Evolutionary conservation across 768 basidiomycete species (phyloP), one percentile per base, ranked within the genome.

Genomic region (Suillus cothurnatus): DNA sequence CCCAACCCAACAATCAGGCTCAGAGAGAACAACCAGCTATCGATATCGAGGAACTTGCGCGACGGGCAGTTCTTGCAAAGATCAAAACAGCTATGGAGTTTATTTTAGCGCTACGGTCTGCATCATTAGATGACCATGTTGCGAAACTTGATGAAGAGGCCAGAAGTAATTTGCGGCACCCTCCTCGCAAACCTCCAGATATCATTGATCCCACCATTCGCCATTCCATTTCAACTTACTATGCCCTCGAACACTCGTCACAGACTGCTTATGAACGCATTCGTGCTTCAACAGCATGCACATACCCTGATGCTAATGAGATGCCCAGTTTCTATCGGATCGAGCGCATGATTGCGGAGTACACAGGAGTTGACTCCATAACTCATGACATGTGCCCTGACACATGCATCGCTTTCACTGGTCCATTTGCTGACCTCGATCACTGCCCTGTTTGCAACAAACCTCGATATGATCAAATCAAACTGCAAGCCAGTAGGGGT

Each of bases 1-100:
- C n/a, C n/a, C n/a, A 36, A 36, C 36, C 9, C 36, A 9, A 36
- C 11, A 11, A 36, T 21, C 11, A n/a, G n/a, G n/a, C n/a, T n/a
- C n/a, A 6, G 32, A 61, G 45, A n/a, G 23, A 61, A n/a, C 61
- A n/a, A 32, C 47, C 58, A 17, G 17, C 43, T 21, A 31, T 63
- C 15, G 12, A 63, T 43, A 34, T 63, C 26, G 26, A 63, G 0
- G 62, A 45, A 28, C 39, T 63, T 7, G 19, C 38, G 4, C 9
- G 15, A 12, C 21, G 6, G 9, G 52, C 62, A n/a, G 12, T 57
- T 2, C 62, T 63, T 0, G 17, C n/a, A 4, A 15, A 43, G 2
- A 56, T 45, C 6, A 17, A 21, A 45, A 57, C 32, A 1, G 19
- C 39, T 4, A n/a, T 63, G 53, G 26, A 31, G 19, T 63, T 57